phyloP scores from a whole-genome alignment of 2,329 filamentous ascomycete species.

The Neopestalotiopsis sp. region DNA sequence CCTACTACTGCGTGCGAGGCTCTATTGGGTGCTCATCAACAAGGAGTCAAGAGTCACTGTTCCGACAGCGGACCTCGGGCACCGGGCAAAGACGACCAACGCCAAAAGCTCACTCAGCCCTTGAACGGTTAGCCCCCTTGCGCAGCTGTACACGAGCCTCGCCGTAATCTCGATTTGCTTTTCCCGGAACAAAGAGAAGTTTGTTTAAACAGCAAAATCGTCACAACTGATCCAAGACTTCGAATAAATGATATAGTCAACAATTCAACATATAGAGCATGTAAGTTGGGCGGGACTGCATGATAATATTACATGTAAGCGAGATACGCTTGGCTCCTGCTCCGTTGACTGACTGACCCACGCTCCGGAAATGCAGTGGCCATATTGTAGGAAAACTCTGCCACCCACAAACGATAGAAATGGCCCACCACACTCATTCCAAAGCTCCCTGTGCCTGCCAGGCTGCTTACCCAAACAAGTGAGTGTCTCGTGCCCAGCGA shows the following conservation, averaged over 20 bases:
- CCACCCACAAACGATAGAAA: background rate
- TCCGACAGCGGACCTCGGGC: conserved; percentile 12
- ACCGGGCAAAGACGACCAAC: background rate
- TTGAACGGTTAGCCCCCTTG: background rate
- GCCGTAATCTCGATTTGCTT: background rate
- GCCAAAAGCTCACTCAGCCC: conserved; percentile 6
- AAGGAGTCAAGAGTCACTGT: conserved; percentile 1
- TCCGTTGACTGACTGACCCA: background rate
- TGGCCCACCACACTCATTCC: background rate
- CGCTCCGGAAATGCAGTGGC: background rate
- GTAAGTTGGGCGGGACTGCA: too few species aligned
- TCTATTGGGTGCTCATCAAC: too few species aligned
- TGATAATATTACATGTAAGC: background rate
- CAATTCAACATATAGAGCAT: too few species aligned
- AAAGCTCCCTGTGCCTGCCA: background rate
- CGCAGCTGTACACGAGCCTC: background rate
- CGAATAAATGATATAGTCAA: too few species aligned
- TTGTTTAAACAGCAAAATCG: background rate
- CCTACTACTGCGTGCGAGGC: too few species aligned
- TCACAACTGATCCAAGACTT: too few species aligned
- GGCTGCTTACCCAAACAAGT: background rate
- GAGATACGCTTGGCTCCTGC: background rate
- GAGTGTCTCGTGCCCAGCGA: background rate
- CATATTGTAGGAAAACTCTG: conserved; percentile 10
- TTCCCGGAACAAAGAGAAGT: background rate